Conservation (phyloP, 2,329 filamentous ascomycete genomes). For the Aspergillus udagawae region DNA sequence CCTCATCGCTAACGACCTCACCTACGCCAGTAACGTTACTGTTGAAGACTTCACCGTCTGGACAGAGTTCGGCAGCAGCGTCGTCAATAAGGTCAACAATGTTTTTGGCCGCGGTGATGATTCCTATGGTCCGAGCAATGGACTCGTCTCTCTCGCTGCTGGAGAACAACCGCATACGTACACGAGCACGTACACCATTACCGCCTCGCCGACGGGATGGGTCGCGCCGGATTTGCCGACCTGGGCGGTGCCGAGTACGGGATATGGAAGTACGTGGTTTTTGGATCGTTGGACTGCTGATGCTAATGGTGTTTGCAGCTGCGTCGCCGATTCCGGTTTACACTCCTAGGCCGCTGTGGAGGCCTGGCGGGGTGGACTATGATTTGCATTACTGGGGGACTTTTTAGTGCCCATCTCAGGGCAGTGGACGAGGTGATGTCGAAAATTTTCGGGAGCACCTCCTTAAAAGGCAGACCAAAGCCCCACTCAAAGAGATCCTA, state of each 20-base stretch:
- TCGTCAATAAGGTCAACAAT: conserved; percentile 34
- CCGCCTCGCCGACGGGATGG: conserved; percentile 27
- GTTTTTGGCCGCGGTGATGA: conserved; percentile 32
- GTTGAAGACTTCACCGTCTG: conserved; percentile 33
- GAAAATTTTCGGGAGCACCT: too few relatives aligned
- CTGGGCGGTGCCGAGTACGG: conserved; percentile 28
- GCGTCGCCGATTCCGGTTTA: conserved; percentile 29
- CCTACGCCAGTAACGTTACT: conserved; percentile 28
- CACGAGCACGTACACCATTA: conserved; percentile 28
- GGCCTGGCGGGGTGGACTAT: conserved; percentile 25
- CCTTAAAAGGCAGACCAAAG: too few relatives aligned
- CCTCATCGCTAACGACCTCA: conserved; percentile 30
- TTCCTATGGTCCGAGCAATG: conserved; percentile 12
- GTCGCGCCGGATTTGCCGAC: conserved; percentile 23
- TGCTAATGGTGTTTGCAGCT: conserved; percentile 12
- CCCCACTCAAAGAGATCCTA: too few relatives aligned
- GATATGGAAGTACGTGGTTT: conserved; percentile 24
- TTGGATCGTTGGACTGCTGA: too few relatives aligned
- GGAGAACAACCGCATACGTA: conserved; percentile 10
- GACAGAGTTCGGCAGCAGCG: conserved; percentile 19
- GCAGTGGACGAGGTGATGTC: too few relatives aligned
- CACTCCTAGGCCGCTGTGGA: conserved; percentile 31
- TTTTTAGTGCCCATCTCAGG: conserved; percentile 7
- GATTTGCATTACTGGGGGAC: conserved; percentile 29
- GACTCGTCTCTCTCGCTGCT: too few relatives aligned